Conservation (phyloP, 768 basidiomycete genomes). For the Mycena maculata region DNA sequence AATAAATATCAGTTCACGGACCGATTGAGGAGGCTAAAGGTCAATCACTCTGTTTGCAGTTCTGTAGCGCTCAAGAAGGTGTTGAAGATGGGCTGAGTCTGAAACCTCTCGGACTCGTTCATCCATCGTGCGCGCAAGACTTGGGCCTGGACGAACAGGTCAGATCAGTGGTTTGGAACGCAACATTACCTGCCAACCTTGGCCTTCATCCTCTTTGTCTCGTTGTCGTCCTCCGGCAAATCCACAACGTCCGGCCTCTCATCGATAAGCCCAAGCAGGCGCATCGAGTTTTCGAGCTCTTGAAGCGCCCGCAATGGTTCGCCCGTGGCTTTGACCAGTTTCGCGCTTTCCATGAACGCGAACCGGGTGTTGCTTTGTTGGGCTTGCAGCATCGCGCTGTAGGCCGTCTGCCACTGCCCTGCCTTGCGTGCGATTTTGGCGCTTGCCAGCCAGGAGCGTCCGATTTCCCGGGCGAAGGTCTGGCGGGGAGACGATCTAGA, state of each 20-base stretch:
- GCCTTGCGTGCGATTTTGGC: slow-evolving; percentile 98
- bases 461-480: slow-evolving; percentile 69
- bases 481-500: slow-evolving; percentile 46
- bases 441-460: slow-evolving; percentile 89
- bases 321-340: slow-evolving; percentile 81
- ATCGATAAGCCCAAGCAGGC: slow-evolving; percentile 57
- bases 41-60: slow-evolving; percentile 62
- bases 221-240: slow-evolving; percentile 65
- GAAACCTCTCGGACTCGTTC: slow-evolving; percentile 88
- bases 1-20: slow-evolving; percentile 17
- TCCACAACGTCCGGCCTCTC: slow-evolving; percentile 63
- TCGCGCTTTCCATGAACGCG: slow-evolving; percentile 91
- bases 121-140: slow-evolving; percentile 92
- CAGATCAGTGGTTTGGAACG: not conserved
- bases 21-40: not conserved
- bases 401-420: slow-evolving; percentile 95
- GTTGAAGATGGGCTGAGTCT: slow-evolving; percentile 68
- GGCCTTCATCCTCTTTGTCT: slow-evolving; percentile 67
- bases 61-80: slow-evolving; percentile 65
- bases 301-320: slow-evolving; percentile 88
- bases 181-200: slow-evolving; percentile 62
- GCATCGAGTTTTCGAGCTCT: slow-evolving; percentile 84
- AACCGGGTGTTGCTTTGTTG: slow-evolving; percentile 76
- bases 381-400: slow-evolving; percentile 94
- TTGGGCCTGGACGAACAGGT: slow-evolving; percentile 63